Base-by-base conservation (phyloP, 371 early-diverging fungal genomes). In the Cladochytrium tenue region DNA sequence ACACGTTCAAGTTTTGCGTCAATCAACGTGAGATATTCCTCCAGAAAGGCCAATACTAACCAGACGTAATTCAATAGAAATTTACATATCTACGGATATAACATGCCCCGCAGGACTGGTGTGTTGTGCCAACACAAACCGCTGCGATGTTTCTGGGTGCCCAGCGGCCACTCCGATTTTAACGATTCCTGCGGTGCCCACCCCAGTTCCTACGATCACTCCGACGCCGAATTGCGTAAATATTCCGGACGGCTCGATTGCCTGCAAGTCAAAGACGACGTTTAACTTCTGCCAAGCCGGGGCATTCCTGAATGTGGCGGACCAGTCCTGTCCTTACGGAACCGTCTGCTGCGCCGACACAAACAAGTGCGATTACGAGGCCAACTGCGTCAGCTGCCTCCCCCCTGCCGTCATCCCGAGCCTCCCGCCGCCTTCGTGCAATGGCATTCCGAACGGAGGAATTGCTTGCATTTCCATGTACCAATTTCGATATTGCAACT, bases 321-420 rank as follows among this genome's bases (percentile, higher is more conserved):
- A 27, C 20, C 65, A 64, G 32, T 25, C 26, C 53, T 70, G 70
- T 32, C 52, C 65, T 2, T 23, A 13, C 20, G 70, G 70, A 10
- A 69, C 70, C 32, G 64, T 69, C 3, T 69, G 70, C 57, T 69
- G 70, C 55, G 70, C 70, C 2, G 63, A 70, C 33, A 53, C 34
- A 3, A 65, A 70, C 32, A 34, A 34, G 25, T 70, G 70, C 35
- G 70, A 65, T 53, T 61, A 28, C 27, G 25, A 56, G 26, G 4
- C 2, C 35, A 61, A 56, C 62, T 70, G 70, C 51, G 51, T 30
- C 3, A 13, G 3, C 27, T 32, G 59, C 4, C 51, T 70, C 15
- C 58, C 62, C 2, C 43, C 43, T 20, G 7, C 43, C 13, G 20
- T 20, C 13, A 43, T 43, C 20, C 43, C 43, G 20, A 43, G 13